Evolutionary conservation across 441 rosid genomes (phyloP).

Genomic region (Geranium incanum): DNA sequence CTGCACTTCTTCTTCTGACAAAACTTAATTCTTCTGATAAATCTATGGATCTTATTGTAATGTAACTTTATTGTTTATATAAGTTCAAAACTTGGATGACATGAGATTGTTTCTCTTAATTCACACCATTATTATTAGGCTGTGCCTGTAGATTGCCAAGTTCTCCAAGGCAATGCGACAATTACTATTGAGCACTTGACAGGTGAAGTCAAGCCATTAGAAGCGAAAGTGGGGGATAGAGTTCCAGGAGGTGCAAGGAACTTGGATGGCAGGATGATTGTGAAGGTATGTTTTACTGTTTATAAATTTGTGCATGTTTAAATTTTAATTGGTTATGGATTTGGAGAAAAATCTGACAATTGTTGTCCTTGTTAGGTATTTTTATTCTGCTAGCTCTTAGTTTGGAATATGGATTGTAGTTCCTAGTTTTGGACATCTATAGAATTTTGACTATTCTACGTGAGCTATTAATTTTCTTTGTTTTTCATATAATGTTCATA

Average conservation of each 20-base stretch:
- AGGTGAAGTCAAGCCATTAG: slow-evolving; percentile 90
- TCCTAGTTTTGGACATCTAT: background rate
- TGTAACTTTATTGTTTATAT: background rate
- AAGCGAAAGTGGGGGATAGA: slow-evolving; percentile 77
- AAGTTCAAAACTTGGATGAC: background rate
- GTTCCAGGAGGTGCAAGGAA: slow-evolving; percentile 97
- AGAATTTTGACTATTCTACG: background rate
- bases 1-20: background rate
- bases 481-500: background rate
- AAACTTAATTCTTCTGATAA: background rate
- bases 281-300: slow-evolving; percentile 48
- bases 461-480: background rate
- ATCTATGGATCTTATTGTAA: background rate
- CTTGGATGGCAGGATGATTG: slow-evolving; percentile 90
- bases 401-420: background rate
- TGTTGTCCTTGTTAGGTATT: slow-evolving; percentile 11
- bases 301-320: slow-evolving; percentile 11
- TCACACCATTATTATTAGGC: slow-evolving; percentile 41
- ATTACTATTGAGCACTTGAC: slow-evolving; percentile 90
- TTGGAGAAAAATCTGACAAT: slow-evolving; percentile 15
- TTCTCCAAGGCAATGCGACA: slow-evolving; percentile 81
- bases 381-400: background rate
- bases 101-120: slow-evolving; percentile 10
- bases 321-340: background rate
- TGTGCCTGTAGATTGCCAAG: slow-evolving; percentile 91